A percentile compares a stretch with the other conserved stretches of the same genome.
These are phyloP conservation scores for Elaeagnus macrophylla DNA, from an alignment of 306 rosid genomes.

Conservation along the genomic window DNA sequence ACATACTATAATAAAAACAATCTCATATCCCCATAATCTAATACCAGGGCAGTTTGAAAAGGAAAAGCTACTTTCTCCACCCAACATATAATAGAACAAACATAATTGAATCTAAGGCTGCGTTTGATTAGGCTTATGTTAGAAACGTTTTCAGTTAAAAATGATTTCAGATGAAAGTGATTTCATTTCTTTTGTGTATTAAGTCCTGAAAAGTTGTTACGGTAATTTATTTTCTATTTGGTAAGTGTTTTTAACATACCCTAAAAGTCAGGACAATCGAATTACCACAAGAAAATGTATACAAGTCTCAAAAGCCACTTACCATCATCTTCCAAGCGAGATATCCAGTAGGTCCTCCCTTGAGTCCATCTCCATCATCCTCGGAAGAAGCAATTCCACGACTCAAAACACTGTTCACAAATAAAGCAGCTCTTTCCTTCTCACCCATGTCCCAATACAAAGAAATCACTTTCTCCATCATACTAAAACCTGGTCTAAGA, in stretches of 20 bases:
- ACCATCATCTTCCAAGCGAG: constrained; percentile 99
- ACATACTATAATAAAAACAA: neutral
- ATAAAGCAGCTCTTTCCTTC: constrained; percentile 51
- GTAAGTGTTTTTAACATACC: too few relatives aligned
- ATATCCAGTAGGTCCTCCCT: constrained; percentile 92
- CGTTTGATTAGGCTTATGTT: too few relatives aligned
- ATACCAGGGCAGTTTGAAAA: constrained; percentile 12
- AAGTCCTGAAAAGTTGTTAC: too few relatives aligned
- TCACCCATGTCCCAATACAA: constrained; percentile 94
- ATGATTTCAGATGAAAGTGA: too few relatives aligned
- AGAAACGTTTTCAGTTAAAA: too few relatives aligned
- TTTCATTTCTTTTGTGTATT: too few relatives aligned
- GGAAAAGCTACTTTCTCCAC: neutral
- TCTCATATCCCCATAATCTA: neutral
- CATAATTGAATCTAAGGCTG: neutral
- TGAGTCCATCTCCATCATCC: constrained; percentile 46
- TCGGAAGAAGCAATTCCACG: constrained; percentile 44
- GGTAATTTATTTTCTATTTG: too few relatives aligned
- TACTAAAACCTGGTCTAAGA: constrained; percentile 77
- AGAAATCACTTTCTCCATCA: constrained; percentile 89
- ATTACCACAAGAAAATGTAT: neutral
- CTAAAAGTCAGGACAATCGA: too few relatives aligned
- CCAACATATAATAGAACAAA: neutral
- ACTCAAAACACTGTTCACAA: constrained; percentile 73
- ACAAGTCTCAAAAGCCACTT: constrained; percentile 6